Evolutionary conservation across 495 filamentous ascomycete genomes (phyloP), one percentile per base, ranked within the genome.

Genomic region (Hypoxylon cercidicola): DNA sequence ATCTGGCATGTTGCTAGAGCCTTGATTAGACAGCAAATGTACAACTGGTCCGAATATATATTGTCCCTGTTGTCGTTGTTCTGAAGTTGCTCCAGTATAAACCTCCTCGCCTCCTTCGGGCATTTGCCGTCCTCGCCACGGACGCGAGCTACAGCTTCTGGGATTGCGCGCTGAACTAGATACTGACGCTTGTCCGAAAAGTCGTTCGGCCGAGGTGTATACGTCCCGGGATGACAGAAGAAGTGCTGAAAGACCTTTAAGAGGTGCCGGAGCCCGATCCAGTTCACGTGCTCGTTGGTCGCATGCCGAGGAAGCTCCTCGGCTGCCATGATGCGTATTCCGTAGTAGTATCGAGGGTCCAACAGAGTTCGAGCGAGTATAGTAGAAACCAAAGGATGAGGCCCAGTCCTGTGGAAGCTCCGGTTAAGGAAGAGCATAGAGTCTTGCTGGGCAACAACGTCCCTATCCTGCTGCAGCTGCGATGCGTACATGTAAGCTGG

Each of bases 401-500:
- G 62, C n/a, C 72, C 70, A 7, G 70, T 61, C 28, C 68, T 72
- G 7, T 67, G 58, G 43, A 67, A 72, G 20, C 51, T 70, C 16
- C 64, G 64, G 9, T 75, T 64, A 16, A 80, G 73, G 64, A 76
- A 84, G 0, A 83, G 73, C 78, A 86, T 80, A 3, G 83, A 78
- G 55, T 99, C 95, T 59, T 96, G 84, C 62, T 99, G 95, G 10
- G 95, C 95, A 46, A 97, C 89, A 45, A 99, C 92, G 78, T 99
- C 95, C 60, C 93, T 84, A 78, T 99, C 95, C 70, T 99, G 96
- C 70, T 99, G 95, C 41, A 99, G 80, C 72, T 99, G 95, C 0
- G 95, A 97, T 53, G 97, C 82, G 71, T 92, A 97, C 95, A 99
- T 99, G 79, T 97, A 98, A 1, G 89, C 84, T 7, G 91, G 92